These are phyloP conservation scores for Alternaria solani DNA, from an alignment of 2,329 filamentous ascomycete species.

Conservation along the genomic window DNA sequence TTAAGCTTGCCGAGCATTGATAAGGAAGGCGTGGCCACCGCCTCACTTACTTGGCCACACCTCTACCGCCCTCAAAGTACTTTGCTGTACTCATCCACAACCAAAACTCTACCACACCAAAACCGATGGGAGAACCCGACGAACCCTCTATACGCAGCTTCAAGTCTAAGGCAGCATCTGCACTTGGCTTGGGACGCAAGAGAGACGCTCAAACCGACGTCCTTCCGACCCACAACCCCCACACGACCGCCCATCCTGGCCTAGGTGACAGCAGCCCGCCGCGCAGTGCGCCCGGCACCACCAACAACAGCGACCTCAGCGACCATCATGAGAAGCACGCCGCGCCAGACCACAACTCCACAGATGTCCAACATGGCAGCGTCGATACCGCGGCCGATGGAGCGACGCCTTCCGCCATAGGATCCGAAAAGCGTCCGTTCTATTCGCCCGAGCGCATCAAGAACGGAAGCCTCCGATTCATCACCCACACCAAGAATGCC, in stretches of 20 bases:
- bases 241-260: constrained; percentile 26
- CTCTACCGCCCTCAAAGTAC: constrained; percentile 15
- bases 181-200: constrained; percentile 54
- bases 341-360: constrained; percentile 13
- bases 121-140: constrained; percentile 65
- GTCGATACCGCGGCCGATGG: constrained; percentile 59
- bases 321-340: constrained; percentile 35
- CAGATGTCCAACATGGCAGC: constrained; percentile 35
- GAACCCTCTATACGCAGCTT: constrained; percentile 60
- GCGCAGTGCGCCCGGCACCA: not conserved
- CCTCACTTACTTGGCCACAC: constrained; percentile 29
- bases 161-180: constrained; percentile 58
- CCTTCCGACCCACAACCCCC: constrained; percentile 40
- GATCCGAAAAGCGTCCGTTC: constrained; percentile 55
- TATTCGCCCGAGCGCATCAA: constrained; percentile 56
- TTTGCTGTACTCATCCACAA: constrained; percentile 19
- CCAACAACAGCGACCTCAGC: constrained; percentile 3
- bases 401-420: constrained; percentile 64
- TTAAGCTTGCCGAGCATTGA: constrained; percentile 24
- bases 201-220: constrained; percentile 38
- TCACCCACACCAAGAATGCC: constrained; percentile 64
- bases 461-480: constrained; percentile 61
- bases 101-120: constrained; percentile 25
- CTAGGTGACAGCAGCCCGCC: constrained; percentile 15
- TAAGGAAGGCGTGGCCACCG: constrained; percentile 25